phyloP scores from a whole-genome alignment of 768 basidiomycete species.

The Boletus fagicola region DNA sequence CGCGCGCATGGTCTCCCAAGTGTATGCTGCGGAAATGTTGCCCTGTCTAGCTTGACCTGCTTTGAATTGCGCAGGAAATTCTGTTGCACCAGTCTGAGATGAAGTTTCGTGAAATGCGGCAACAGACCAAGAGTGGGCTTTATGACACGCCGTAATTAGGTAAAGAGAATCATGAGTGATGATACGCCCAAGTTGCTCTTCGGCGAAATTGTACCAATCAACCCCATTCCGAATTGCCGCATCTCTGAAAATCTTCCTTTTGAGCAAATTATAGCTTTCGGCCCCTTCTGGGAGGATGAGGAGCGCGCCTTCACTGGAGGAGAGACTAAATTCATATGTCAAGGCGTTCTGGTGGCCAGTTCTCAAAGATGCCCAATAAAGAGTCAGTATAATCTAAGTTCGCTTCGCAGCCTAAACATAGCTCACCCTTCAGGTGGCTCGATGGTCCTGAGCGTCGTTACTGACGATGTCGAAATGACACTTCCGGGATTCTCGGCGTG shows the following conservation, averaged over 20 bases:
- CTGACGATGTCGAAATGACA: constrained; percentile 11
- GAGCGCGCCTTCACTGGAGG: constrained; percentile 29
- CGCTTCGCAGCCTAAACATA: not conserved
- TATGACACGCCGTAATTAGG: constrained; percentile 23
- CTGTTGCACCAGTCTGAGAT: not conserved
- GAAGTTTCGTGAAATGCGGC: constrained; percentile 14
- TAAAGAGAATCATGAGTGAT: constrained; percentile 27
- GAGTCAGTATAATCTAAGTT: not conserved
- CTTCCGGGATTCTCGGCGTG: constrained; percentile 13
- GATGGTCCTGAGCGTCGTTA: constrained; percentile 4
- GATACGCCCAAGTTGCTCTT: constrained; percentile 11
- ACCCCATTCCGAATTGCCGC: constrained; percentile 21
- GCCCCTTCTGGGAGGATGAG: constrained; percentile 33
- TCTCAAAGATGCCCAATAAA: not conserved
- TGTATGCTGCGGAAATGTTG: constrained; percentile 8
- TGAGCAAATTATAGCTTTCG: constrained; percentile 18
- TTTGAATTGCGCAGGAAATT: constrained; percentile 17
- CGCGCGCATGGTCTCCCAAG: constrained; percentile 13
- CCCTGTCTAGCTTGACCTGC: constrained; percentile 3
- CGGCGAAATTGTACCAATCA: constrained; percentile 30
- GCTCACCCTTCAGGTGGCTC: constrained; percentile 3
- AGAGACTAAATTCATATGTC: constrained; percentile 10
- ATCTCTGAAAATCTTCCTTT: constrained; percentile 18
- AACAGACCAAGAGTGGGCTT: constrained; percentile 27
- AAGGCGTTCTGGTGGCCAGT: not conserved